phyloP scores from a whole-genome alignment of 306 rosid genomes.

The Dalbergia cochinchinensis region DNA sequence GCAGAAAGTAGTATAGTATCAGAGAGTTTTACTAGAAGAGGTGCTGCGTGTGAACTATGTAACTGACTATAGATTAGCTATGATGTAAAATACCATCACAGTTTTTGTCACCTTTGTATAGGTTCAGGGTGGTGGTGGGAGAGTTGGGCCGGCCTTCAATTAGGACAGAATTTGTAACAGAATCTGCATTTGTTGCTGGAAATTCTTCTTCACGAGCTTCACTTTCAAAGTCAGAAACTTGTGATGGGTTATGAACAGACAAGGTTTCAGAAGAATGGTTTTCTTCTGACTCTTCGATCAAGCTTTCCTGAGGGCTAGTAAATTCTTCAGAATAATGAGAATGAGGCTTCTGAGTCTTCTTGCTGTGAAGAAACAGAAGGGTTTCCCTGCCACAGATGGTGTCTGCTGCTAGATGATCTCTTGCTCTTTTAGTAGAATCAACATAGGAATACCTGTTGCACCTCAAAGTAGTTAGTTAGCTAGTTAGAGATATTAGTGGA shows the following conservation, averaged over 20 bases:
- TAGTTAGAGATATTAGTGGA: too few relatives aligned
- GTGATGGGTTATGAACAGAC: slow-evolving; percentile 56
- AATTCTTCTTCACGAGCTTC: slow-evolving; percentile 37
- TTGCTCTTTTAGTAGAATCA: slow-evolving; percentile 43
- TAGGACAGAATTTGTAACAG: slow-evolving; percentile 46
- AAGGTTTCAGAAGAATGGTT: slow-evolving; percentile 38
- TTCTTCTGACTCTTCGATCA: slow-evolving; percentile 52
- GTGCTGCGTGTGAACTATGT: slow-evolving; percentile 29
- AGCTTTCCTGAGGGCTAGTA: slow-evolving; percentile 61
- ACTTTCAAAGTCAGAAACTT: slow-evolving; percentile 51
- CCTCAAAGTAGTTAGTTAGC: too few relatives aligned
- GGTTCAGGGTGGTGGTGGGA: slow-evolving; percentile 51
- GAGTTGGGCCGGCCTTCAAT: slow-evolving; percentile 53
- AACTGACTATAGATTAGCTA: slow-evolving; percentile 26
- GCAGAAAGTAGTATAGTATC: slow-evolving; percentile 34
- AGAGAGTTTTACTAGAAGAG: slow-evolving; percentile 14
- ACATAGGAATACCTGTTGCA: slow-evolving; percentile 32
- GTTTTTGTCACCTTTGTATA: slow-evolving; percentile 46
- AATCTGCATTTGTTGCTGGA: slow-evolving; percentile 49
- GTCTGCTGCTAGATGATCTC: slow-evolving; percentile 50
- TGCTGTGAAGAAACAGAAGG: slow-evolving; percentile 44
- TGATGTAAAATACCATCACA: slow-evolving; percentile 50
- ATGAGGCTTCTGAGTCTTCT: slow-evolving; percentile 33
- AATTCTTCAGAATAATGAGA: slow-evolving; percentile 59
- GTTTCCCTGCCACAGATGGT: slow-evolving; percentile 53